Evolutionary conservation across 371 early-diverging fungal genomes (phyloP), one percentile per base, ranked within the genome.

Genomic region (Catenaria anguillulae): DNA sequence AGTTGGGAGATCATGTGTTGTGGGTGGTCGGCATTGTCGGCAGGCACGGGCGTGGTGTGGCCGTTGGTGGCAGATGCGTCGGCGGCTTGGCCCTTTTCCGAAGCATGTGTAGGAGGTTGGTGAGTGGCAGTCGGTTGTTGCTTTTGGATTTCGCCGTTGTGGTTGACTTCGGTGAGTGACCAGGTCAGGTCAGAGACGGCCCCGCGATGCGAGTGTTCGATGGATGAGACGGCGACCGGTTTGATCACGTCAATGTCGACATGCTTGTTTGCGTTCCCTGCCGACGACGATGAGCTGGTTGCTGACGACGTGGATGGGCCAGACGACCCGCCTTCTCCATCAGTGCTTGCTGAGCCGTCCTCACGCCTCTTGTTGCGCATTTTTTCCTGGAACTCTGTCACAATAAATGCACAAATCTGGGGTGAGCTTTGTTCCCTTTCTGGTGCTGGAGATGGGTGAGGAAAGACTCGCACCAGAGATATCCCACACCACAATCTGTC

Each of bases 401-500:
- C n/a, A n/a, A n/a, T n/a, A n/a, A n/a, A n/a, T n/a, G n/a, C n/a
- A n/a, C n/a, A n/a, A n/a, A n/a, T n/a, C n/a, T n/a, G n/a, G n/a
- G n/a, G n/a, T n/a, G n/a, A n/a, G n/a, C n/a, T n/a, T n/a, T n/a
- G n/a, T n/a, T n/a, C n/a, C n/a, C n/a, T n/a, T n/a, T n/a, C n/a
- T n/a, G n/a, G n/a, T n/a, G n/a, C n/a, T n/a, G n/a, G n/a, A n/a
- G n/a, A n/a, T n/a, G n/a, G n/a, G n/a, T n/a, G 70, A 4, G 10
- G 21, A 2, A 43, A 43, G 21, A 43, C 8, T 59, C 55, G 40
- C 31, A 26, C 26, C 80, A n/a, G 70, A 56, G 15, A 80, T 71
- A 60, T 80, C 80, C 80, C 80, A 80, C 12, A 80, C 59, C 3
- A 77, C 68, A 12, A 80, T 68, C 61, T 78, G 79, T 13, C 81